Base-by-base conservation (phyloP, 176 grass and related monocot species). In the Paspalum notatum region DNA sequence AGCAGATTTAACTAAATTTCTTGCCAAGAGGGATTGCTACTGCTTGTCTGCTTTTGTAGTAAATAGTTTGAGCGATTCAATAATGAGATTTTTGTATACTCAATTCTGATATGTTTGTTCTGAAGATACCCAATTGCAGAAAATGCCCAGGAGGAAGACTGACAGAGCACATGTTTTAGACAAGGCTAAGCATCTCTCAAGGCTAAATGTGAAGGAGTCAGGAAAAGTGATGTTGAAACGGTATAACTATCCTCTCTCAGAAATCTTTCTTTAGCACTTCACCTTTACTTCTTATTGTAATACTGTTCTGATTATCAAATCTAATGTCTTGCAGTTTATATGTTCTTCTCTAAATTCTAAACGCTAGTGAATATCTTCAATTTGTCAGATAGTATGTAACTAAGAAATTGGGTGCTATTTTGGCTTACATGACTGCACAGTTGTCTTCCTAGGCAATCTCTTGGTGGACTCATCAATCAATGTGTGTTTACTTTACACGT, bases 71-170 rank as follows among this genome's bases (percentile, higher is more conserved):
- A 6, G 10, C 5, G 14, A 50, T 80, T 81, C 10, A 49, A 22
- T 25, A 71, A 37, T 62, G 21, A 8, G 44, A 52, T 3, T 18
- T 26, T 32, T 57, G 9, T 27, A 69, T 53, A 51, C 56, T 49
- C n/a, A 40, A 44, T 75, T 73, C 90, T 98, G 83, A 98, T 91
- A 63, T 86, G 17, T 79, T 93, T 89, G 15, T 69, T 87, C 80
- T 89, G 63, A 95, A 98, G 96, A 98, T 88, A 95, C 86, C 55
- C 96, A 95, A 86, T 82, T 98, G 90, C 96, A 98, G 92, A 98
- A 98, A 85, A 93, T 98, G 90, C 96, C 96, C n/a, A 93, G 74
- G 72, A 58, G 96, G 68, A 98, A 98, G 65, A 95, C 96, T 71
- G 96, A 98, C 79, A 86, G 68, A 92, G 92, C 96, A 79, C 89